These are phyloP conservation scores for Scheffersomyces parashehatae DNA, from an alignment of 1,139 yeast genomes.

Conservation along the genomic window DNA sequence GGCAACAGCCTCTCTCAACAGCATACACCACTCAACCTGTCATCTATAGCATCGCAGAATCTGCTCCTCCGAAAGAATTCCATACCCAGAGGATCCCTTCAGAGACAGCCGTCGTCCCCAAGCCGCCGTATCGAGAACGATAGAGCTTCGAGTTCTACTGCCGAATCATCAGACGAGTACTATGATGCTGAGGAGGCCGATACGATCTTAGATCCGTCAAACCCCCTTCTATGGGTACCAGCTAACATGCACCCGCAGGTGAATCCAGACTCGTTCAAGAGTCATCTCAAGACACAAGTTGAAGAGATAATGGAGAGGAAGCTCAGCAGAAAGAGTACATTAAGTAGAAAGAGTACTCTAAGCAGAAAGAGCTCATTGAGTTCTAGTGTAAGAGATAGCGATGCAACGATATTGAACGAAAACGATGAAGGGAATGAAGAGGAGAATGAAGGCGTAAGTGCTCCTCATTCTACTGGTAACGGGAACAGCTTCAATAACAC, in stretches of 20 bases:
- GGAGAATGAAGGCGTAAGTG: no score
- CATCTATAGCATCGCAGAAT: neutral
- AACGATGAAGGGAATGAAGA: constrained; percentile 1
- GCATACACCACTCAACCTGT: neutral
- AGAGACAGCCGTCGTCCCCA: constrained; percentile 8
- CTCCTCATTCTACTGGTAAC: neutral
- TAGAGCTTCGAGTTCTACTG: constrained; percentile 1
- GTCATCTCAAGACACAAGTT: constrained; percentile 77
- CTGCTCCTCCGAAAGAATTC: constrained; percentile 1
- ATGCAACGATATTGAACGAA: neutral
- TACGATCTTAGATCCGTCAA: constrained; percentile 26
- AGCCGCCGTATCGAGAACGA: neutral
- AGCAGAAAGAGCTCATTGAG: constrained; percentile 2
- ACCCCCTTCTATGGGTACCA: constrained; percentile 80
- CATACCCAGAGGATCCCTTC: constrained; percentile 6
- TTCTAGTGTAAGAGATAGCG: neutral
- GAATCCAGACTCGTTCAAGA: constrained; percentile 87
- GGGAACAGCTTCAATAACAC: neutral
- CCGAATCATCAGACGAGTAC: constrained; percentile 21
- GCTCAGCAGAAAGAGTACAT: constrained; percentile 30
- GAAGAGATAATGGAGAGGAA: constrained; percentile 65
- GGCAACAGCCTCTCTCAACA: neutral
- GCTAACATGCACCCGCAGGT: constrained; percentile 92
- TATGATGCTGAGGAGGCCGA: constrained; percentile 28
- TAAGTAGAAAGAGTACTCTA: constrained; percentile 36